Evolutionary conservation across 768 basidiomycete species (phyloP).

Genomic region (Pisolithus albus): DNA sequence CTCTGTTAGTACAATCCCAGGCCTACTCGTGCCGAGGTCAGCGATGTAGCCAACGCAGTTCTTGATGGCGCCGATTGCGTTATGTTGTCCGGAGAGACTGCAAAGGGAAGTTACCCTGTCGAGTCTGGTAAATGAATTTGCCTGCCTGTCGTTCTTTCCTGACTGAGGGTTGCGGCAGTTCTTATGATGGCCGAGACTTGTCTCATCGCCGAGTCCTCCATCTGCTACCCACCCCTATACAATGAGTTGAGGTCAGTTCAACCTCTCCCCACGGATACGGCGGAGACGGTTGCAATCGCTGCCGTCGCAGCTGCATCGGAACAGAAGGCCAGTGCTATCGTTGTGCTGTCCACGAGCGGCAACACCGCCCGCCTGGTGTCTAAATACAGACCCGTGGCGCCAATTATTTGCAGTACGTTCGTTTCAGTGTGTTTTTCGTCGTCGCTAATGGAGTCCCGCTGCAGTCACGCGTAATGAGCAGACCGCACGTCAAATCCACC

Average conservation of each 20-base stretch:
- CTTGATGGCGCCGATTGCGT: conserved; percentile 99
- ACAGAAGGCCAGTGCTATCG: conserved; percentile 90
- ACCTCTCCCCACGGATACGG: conserved; percentile 84
- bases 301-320: conserved; percentile 93
- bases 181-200: conserved; percentile 99
- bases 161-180: conserved; percentile 40
- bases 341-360: conserved; percentile 95
- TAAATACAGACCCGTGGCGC: conserved; percentile 90
- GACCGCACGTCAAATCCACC: conserved; percentile 92
- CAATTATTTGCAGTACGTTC: conserved; percentile 84
- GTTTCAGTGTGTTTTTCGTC: neutral
- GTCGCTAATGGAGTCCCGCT: conserved; percentile 1
- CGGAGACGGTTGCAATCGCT: conserved; percentile 93
- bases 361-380: conserved; percentile 93
- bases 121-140: conserved; percentile 64
- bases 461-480: conserved; percentile 93
- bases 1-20: conserved; percentile 85
- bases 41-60: conserved; percentile 98
- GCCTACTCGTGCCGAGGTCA: conserved; percentile 97
- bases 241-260: conserved; percentile 79
- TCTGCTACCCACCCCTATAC: conserved; percentile 91
- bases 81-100: conserved; percentile 99
- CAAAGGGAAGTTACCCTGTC: conserved; percentile 94
- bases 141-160: neutral
- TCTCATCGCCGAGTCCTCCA: conserved; percentile 89